Evolutionary conservation across 1,139 yeast genomes (phyloP).

Genomic region (Blastobotrys elegans): DNA sequence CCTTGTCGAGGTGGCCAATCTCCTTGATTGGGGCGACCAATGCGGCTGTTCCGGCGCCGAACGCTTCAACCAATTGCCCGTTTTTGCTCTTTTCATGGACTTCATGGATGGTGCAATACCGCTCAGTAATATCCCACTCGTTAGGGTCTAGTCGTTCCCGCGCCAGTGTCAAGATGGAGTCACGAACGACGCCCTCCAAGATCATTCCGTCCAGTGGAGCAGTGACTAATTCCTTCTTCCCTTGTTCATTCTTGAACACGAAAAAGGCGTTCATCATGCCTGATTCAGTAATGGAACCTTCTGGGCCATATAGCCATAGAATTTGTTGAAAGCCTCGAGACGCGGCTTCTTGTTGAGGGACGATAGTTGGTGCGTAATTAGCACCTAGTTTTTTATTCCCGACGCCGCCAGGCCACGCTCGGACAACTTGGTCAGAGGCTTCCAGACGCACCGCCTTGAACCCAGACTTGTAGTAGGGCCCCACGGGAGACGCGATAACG

Average conservation of each 20-base stretch:
- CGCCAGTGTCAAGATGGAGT: slow-evolving; percentile 72
- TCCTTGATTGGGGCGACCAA: slow-evolving; percentile 76
- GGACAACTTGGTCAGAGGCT: slow-evolving; percentile 90
- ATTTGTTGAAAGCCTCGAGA: slow-evolving; percentile 87
- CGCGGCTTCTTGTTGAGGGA: slow-evolving; percentile 87
- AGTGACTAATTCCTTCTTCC: slow-evolving; percentile 87
- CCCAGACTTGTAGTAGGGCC: slow-evolving; percentile 82
- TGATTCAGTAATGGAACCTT: slow-evolving; percentile 86
- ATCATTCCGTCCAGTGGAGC: slow-evolving; percentile 97
- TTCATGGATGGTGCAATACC: slow-evolving; percentile 68
- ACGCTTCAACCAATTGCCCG: slow-evolving; percentile 63
- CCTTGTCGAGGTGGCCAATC: slow-evolving; percentile 72
- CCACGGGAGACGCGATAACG: slow-evolving; percentile 92
- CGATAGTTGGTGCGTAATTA: slow-evolving; percentile 91
- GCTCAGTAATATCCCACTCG: slow-evolving; percentile 63
- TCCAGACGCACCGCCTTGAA: slow-evolving; percentile 91
- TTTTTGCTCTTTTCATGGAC: slow-evolving; percentile 59
- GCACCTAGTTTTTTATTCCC: slow-evolving; percentile 97
- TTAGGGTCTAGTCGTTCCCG: slow-evolving; percentile 60
- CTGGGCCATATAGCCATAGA: slow-evolving; percentile 92
- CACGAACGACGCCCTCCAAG: slow-evolving; percentile 94
- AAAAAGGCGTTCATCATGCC: slow-evolving; percentile 97
- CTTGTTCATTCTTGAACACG: slow-evolving; percentile 68
- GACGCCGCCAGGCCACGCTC: slow-evolving; percentile 99
- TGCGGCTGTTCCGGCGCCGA: slow-evolving; percentile 63